Evolutionary conservation across 352 stramenopile genomes (phyloP), one percentile per base, ranked within the genome.

Genomic region (Pythium pectinolyticum): DNA sequence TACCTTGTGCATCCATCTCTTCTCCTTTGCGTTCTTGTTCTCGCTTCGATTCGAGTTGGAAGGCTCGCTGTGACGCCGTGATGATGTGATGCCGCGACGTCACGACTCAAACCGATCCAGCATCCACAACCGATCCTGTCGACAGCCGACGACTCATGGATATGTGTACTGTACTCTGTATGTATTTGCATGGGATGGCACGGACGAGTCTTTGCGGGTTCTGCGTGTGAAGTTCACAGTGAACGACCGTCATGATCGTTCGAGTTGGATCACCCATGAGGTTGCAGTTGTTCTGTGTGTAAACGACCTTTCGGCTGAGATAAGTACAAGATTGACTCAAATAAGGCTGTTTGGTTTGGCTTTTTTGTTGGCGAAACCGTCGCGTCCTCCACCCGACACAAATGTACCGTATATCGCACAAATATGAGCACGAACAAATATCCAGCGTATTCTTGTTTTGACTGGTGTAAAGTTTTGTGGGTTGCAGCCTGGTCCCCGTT

Each of bases 61-160:
- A 48, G 8, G 15, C 22, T n/a, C 41, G 11, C 5, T 48, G 41
- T 22, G 41, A 48, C 41, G 30, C 22, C 41, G 41, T 48, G 41
- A 48, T 48, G 41, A 48, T 48, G 41, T 48, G 41, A 48, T 48
- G 41, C 41, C 41, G 41, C 41, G 41, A 22, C n/a, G 41, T 48
- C 41, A 48, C n/a, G n/a, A 24, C 20, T 22, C 7, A 15, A 27
- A 22, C 41, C 41, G n/a, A n/a, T n/a, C n/a, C n/a, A n/a, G n/a
- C n/a, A n/a, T n/a, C n/a, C n/a, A n/a, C n/a, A n/a, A n/a, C n/a
- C n/a, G n/a, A n/a, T n/a, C n/a, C n/a, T n/a, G n/a, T n/a, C n/a
- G n/a, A n/a, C n/a, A n/a, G n/a, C n/a, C n/a, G n/a, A n/a, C n/a
- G n/a, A n/a, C n/a, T n/a, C n/a, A n/a, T n/a, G n/a, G n/a, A n/a